A percentile compares a stretch with the other conserved stretches of the same genome.
These are phyloP conservation scores for Aspergillus sclerotioniger DNA, from an alignment of 495 filamentous ascomycete genomes.

Conservation along the genomic window DNA sequence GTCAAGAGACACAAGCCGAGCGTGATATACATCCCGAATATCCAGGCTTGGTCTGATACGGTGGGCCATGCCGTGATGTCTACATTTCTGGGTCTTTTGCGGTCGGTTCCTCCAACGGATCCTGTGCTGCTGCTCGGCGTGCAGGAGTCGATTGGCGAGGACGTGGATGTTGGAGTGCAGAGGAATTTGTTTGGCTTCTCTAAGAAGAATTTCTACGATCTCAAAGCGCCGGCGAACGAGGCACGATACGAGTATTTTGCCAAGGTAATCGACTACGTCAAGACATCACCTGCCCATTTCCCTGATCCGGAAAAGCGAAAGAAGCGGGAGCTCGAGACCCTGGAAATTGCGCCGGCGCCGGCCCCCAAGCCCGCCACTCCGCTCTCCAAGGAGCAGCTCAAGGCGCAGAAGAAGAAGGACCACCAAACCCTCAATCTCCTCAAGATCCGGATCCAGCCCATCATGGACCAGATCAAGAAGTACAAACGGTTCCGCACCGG, in stretches of 20 bases:
- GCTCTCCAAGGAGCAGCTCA: constrained; percentile 70
- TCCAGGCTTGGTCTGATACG: constrained; percentile 81
- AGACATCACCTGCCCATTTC: constrained; percentile 76
- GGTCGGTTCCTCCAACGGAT: constrained; percentile 78
- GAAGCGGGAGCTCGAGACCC: constrained; percentile 71
- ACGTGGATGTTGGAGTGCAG: constrained; percentile 60
- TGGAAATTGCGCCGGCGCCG: constrained; percentile 72
- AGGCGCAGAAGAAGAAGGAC: constrained; percentile 77
- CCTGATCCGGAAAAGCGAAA: constrained; percentile 83
- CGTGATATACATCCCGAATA: constrained; percentile 89
- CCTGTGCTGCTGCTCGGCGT: constrained; percentile 84
- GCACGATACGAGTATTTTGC: constrained; percentile 75
- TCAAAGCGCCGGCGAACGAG: constrained; percentile 61
- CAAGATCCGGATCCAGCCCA: constrained; percentile 82
- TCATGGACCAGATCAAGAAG: constrained; percentile 92
- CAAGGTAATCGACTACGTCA: constrained; percentile 67
- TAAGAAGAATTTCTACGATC: constrained; percentile 66
- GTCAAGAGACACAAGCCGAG: constrained; percentile 92
- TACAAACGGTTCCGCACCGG: constrained; percentile 82
- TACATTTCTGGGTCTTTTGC: constrained; percentile 75
- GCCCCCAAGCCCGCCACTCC: constrained; percentile 55
- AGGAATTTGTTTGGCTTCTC: constrained; percentile 83
- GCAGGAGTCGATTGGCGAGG: constrained; percentile 59
- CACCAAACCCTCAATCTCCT: constrained; percentile 75
- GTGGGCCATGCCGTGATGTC: constrained; percentile 65